Base-by-base conservation (phyloP, 345 rosid species). In the Gossypioides kirkii region DNA sequence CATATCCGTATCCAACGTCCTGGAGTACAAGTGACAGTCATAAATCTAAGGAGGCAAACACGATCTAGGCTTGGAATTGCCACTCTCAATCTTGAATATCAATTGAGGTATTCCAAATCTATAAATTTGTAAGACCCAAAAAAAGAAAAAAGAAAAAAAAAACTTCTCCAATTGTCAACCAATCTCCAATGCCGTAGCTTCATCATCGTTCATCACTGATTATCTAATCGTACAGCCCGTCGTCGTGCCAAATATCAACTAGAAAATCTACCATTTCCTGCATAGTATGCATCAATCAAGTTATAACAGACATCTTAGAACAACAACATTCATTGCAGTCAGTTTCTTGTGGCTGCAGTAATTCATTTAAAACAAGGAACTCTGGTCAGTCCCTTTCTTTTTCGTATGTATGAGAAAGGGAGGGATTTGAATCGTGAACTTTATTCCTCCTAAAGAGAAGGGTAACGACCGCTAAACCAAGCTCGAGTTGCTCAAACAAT, bases 231-330 rank as follows among this genome's bases (percentile, higher is more conserved):
- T 82, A 90, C 61, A 93, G 92, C 61, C 97, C 94, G 80, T 93
- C 96, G 23, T 82, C 88, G 0, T 88, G 88, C 97, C 98, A 93
- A 28, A 93, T 88, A 80, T 93, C 98, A 17, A 93, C 96, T 77
- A 93, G 78, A 66, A 93, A 93, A 81, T 91, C 97, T 52, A 91
- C 98, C 97, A 91, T 93, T 81, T 93, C 98, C 96, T 93, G 88
- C 87, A 76, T 36, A 70, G 77, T 36, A 80, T 42, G 14, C 76
- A 77, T 22, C 23, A 45, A 28, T 18, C 61, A 60, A 68, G 52
- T n/a, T n/a, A n/a, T n/a, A n/a, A n/a, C n/a, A n/a, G n/a, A n/a
- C n/a, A n/a, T n/a, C n/a, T 26, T 52, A 65, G 73, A 20, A n/a
- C 8, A 28, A 23, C 14, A 10, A 52, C 50, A 63, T 6, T 12